Percentiles rank a stretch among this genome's conserved stretches.
These are phyloP conservation scores for Pichia inconspicua DNA, from an alignment of 1,139 yeast genomes.

Conservation along the genomic window DNA sequence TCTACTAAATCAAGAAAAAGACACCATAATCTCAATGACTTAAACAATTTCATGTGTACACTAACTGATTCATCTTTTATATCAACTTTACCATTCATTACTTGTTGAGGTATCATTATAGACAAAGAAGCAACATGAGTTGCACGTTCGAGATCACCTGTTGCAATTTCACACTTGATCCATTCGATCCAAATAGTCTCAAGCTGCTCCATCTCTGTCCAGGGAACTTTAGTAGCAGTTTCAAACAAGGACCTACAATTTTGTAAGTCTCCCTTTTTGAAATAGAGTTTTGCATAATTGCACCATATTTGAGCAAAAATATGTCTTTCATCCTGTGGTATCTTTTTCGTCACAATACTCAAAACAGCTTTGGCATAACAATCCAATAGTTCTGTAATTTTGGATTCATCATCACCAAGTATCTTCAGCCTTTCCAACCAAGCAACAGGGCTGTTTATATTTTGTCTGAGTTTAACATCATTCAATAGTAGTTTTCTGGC, in stretches of 20 bases:
- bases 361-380: constrained; percentile 62
- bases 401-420: constrained; percentile 27
- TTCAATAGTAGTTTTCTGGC: constrained; percentile 50
- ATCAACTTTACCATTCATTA: constrained; percentile 24
- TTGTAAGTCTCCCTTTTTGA: constrained; percentile 29
- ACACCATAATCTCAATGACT: constrained; percentile 61
- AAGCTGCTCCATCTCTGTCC: constrained; percentile 51
- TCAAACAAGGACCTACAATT: constrained; percentile 35
- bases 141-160: constrained; percentile 46
- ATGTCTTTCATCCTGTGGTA: constrained; percentile 27
- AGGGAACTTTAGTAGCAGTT: constrained; percentile 69
- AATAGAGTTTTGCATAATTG: constrained; percentile 58
- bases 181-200: constrained; percentile 65
- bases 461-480: constrained; percentile 59
- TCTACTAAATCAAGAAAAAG: constrained; percentile 70
- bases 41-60: constrained; percentile 44
- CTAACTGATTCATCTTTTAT: constrained; percentile 39
- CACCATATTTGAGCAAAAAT: constrained; percentile 57
- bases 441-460: constrained; percentile 50
- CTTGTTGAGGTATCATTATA: constrained; percentile 35
- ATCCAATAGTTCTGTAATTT: constrained; percentile 38
- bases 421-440: constrained; percentile 62
- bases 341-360: constrained; percentile 56
- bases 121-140: constrained; percentile 46
- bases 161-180: constrained; percentile 58